Evolutionary conservation across 1,284 basidiomycete species (phyloP).

Genomic region (Naganishia sp.): DNA sequence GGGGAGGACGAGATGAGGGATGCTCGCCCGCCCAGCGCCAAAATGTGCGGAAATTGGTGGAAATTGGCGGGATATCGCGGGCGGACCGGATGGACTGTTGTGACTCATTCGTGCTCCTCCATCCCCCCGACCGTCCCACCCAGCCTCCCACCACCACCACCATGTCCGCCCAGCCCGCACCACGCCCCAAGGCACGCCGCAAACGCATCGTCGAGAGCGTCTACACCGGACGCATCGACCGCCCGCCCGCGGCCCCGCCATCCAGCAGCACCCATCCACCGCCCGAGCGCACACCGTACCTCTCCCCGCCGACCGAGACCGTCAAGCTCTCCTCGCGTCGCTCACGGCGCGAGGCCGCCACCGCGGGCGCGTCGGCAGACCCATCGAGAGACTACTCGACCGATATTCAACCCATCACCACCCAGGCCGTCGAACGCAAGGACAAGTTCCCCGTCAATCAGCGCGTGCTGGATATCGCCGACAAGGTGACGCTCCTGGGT

Average conservation of each 20-base stretch:
- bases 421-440: conserved; percentile 11
- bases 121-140: too few species aligned
- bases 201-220: conserved; percentile 19
- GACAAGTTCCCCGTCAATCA: conserved; percentile 16
- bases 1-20: neutral
- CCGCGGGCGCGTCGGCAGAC: neutral
- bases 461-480: conserved; percentile 12
- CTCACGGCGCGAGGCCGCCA: neutral
- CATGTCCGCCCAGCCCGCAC: too few species aligned
- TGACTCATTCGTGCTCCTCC: too few species aligned
- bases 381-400: conserved; percentile 1
- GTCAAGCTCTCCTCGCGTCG: conserved; percentile 5
- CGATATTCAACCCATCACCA: conserved; percentile 17
- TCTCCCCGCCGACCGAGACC: neutral
- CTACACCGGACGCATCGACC: neutral
- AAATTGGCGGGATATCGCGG: too few species aligned
- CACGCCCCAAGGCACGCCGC: neutral
- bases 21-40: too few species aligned
- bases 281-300: neutral
- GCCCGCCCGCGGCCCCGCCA: neutral
- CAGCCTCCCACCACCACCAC: too few species aligned
- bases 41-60: too few species aligned
- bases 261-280: neutral
- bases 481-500: conserved; percentile 1
- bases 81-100: too few species aligned